Percentiles rank a stretch among this genome's conserved stretches.
Conservation (phyloP, 148 eudicot genomes). For the Fagopyrum tataricum region DNA sequence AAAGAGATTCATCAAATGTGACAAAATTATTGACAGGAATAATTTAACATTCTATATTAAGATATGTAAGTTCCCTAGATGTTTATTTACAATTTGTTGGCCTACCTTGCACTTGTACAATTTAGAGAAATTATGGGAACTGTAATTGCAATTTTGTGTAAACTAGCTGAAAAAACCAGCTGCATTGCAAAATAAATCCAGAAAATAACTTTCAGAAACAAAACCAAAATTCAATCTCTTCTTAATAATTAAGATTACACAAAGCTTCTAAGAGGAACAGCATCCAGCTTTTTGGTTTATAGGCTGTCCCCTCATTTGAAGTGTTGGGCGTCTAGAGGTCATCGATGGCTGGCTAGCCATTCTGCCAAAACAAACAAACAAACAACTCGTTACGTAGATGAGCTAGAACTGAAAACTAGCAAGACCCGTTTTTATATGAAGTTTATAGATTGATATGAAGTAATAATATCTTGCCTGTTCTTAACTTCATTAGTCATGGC, state of each 20-base stretch:
- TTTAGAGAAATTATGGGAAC: too few relatives aligned
- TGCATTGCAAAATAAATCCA: neutral
- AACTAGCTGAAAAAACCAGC: neutral
- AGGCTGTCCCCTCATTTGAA: conserved; percentile 67
- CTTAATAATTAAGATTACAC: neutral
- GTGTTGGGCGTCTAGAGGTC: conserved; percentile 55
- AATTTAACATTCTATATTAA: too few relatives aligned
- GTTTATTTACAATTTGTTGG: too few relatives aligned
- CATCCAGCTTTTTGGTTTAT: conserved; percentile 55
- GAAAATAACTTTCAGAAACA: neutral
- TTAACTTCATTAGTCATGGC: conserved; percentile 52
- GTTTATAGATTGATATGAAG: neutral
- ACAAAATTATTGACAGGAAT: too few relatives aligned
- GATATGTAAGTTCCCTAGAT: too few relatives aligned
- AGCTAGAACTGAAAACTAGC: neutral
- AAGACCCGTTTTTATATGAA: neutral
- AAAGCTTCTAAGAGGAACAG: conserved; percentile 41
- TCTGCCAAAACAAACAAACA: conserved; percentile 21
- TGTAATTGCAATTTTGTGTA: neutral
- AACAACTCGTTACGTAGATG: neutral
- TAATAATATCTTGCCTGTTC: conserved; percentile 30
- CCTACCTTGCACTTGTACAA: too few relatives aligned
- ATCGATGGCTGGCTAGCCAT: conserved; percentile 65
- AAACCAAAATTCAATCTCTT: neutral
- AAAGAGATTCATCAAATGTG: too few relatives aligned